Percentiles rank a stretch among this genome's conserved stretches.
Evolutionary conservation across 1,139 yeast species (phyloP).

Genomic region (Lodderomyces oxycetoniae): DNA sequence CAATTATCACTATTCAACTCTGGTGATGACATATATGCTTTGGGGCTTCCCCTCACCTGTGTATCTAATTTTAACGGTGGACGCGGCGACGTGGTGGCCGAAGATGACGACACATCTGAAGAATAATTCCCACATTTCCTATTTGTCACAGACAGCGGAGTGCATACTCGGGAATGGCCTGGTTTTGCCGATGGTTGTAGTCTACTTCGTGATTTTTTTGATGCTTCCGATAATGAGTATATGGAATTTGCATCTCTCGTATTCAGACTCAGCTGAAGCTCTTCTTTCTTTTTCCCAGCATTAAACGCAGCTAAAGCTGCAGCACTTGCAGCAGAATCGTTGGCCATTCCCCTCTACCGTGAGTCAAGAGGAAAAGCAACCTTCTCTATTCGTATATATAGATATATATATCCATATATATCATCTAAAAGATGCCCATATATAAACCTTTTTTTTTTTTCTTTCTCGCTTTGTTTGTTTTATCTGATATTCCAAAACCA

Average conservation of each 20-base stretch:
- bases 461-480: too few relatives aligned
- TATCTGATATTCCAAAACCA: too few relatives aligned
- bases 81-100: conserved; percentile 2
- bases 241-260: too few relatives aligned
- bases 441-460: too few relatives aligned
- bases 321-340: conserved; percentile 22
- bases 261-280: neutral
- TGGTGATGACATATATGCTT: neutral
- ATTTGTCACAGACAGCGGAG: conserved; percentile 1
- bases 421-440: too few relatives aligned
- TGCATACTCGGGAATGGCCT: neutral
- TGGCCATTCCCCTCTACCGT: too few relatives aligned
- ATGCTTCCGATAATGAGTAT: too few relatives aligned
- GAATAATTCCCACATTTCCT: neutral
- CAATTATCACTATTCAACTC: neutral
- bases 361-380: too few relatives aligned
- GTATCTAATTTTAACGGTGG: neutral
- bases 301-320: conserved; percentile 36
- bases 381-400: too few relatives aligned
- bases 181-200: conserved; percentile 1
- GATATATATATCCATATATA: too few relatives aligned
- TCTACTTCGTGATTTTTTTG: neutral
- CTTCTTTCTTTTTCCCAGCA: conserved; percentile 16
- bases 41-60: neutral
- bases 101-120: neutral